Base-by-base conservation (phyloP, 805 yeast genomes). In the Kuraishia floccosa region DNA sequence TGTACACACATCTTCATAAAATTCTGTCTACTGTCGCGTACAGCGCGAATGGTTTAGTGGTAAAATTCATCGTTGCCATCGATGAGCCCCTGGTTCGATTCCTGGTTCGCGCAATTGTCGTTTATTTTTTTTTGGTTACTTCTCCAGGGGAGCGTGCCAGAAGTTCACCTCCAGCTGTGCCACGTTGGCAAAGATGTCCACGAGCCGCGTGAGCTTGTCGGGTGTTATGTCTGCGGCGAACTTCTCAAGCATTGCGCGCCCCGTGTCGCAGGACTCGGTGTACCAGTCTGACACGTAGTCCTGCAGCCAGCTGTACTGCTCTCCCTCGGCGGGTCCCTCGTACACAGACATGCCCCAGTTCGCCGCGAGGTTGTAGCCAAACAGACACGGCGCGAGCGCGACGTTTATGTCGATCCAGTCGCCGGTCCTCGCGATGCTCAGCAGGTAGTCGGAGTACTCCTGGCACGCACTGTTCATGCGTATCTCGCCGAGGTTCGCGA, bases 381-480 rank as follows among this genome's bases (percentile, higher is more conserved):
- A 66, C 30, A 80, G 52, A 49, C 94, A 82, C 1, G 94, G 91
- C 6, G 84, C 68, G 32, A 80, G 50, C 0, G 89, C 82, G 6
- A 76, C 66, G 35, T 72, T 72, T 31, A 79, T 65, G 28, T 75
- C 81, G 19, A 76, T 48, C 69, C 76, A 76, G 46, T 76, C 76
- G 17, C 68, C 65, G 18, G 64, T 63, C 16, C 58, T 52, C 4
- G 77, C 77, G 5, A 77, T 52, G 14, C 68, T 63, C 25, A 64
- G 43, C 35, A 83, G 56, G 39, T 72, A 80, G 24, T 76, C 60
- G 21, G 79, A 68, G 49, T 83, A 83, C 2, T 63, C 67, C 25
- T 57, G 44, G 40, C 84, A 68, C 6, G 83, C 82, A 7, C 58
- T 50, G 3, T 74, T 72, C 27, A 77, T 71, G 13, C 48, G 39